Evolutionary conservation across 2,329 filamentous ascomycete species (phyloP).

Genomic region (Lachnellula subtilissima): DNA sequence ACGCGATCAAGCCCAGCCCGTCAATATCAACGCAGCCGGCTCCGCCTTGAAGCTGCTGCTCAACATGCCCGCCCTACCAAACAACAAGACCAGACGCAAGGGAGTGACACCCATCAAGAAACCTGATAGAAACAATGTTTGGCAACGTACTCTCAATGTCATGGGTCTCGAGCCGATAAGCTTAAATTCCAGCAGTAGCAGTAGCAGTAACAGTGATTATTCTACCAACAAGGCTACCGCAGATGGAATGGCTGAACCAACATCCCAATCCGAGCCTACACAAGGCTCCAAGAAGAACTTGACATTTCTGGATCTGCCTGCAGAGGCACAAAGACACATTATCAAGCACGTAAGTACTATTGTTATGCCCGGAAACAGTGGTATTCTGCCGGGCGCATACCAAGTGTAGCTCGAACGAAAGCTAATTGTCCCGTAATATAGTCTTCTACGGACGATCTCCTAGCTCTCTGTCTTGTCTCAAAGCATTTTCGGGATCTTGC

Average conservation of each 20-base stretch:
- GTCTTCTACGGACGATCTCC: constrained; percentile 49
- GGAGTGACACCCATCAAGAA: constrained; percentile 10
- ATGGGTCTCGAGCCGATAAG: constrained; percentile 14
- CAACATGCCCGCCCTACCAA: constrained; percentile 15
- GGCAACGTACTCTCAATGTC: constrained; percentile 9
- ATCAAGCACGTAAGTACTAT: constrained; percentile 30
- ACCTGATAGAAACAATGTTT: constrained; percentile 10
- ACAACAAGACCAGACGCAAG: constrained; percentile 8
- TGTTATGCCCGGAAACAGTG: not conserved
- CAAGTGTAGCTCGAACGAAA: not conserved
- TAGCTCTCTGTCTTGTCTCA: constrained; percentile 55
- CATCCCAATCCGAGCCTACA: not conserved
- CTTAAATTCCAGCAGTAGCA: constrained; percentile 2
- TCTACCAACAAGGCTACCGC: constrained; percentile 2
- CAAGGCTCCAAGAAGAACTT: constrained; percentile 1
- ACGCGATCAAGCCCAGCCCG: not conserved
- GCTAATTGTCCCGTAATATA: constrained; percentile 25
- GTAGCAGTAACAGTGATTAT: not conserved
- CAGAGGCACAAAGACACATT: constrained; percentile 30
- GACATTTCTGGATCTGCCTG: constrained; percentile 26
- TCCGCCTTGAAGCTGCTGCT: not conserved
- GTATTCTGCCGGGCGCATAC: not conserved
- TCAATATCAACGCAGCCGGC: not conserved
- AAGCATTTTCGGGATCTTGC: constrained; percentile 54
- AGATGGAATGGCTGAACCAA: not conserved